These are phyloP conservation scores for Fusarium chaquense DNA, from an alignment of 2,329 filamentous ascomycete genomes.

Conservation along the genomic window DNA sequence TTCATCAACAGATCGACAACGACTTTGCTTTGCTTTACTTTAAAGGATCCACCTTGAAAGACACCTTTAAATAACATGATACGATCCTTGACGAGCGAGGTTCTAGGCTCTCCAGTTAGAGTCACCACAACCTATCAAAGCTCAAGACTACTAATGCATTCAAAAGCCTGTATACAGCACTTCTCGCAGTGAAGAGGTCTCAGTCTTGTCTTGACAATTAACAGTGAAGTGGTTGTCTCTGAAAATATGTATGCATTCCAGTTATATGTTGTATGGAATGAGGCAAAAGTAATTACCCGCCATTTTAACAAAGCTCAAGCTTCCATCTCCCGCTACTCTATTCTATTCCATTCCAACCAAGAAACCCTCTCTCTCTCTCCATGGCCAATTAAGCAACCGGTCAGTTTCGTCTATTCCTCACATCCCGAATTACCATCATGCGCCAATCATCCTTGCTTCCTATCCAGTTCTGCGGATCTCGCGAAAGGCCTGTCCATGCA, in stretches of 20 bases:
- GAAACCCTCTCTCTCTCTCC: background rate
- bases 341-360: conserved; percentile 25
- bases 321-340: background rate
- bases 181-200: background rate
- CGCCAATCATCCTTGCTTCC: conserved; percentile 17
- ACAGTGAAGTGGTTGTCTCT: background rate
- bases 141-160: background rate
- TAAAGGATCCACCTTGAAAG: conserved; percentile 15
- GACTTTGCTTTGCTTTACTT: conserved; percentile 10
- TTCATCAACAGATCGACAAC: conserved; percentile 35
- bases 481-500: conserved; percentile 22
- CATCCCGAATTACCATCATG: background rate
- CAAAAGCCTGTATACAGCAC: background rate
- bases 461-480: conserved; percentile 12
- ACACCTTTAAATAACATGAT: conserved; percentile 20
- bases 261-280: conserved; percentile 14
- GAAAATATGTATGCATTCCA: conserved; percentile 3
- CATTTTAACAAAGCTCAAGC: conserved; percentile 8
- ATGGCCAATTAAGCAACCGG: background rate
- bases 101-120: conserved; percentile 16
- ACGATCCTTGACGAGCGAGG: background rate
- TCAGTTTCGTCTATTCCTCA: conserved; percentile 21
- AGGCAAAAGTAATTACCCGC: background rate
- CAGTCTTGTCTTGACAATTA: background rate
- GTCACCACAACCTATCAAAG: conserved; percentile 5